phyloP scores from a whole-genome alignment of 2,329 filamentous ascomycete species.

The Acrocalymma vagum region DNA sequence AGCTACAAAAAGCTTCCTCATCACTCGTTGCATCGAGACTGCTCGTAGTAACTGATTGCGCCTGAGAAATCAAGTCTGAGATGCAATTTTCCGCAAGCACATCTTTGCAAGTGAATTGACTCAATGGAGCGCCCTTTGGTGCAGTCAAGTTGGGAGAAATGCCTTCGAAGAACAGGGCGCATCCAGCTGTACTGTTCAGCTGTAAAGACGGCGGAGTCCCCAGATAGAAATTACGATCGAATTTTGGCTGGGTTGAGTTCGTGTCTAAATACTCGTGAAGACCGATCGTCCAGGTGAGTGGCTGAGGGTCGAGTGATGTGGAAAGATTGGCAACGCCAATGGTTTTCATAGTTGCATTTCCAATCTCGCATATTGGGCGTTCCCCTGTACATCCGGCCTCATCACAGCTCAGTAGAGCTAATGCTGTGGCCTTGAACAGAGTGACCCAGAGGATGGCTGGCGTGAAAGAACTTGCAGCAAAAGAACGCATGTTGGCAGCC shows the following conservation, averaged over 20 bases:
- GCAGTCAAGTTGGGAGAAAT: too few relatives aligned
- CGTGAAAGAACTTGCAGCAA: not conserved
- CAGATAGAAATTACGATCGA: constrained; percentile 2
- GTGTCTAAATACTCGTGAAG: too few relatives aligned
- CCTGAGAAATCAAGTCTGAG: constrained; percentile 3
- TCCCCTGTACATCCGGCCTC: constrained; percentile 1
- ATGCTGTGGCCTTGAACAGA: not conserved
- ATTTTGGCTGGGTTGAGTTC: too few relatives aligned
- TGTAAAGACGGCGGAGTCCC: constrained; percentile 1
- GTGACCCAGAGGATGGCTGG: too few relatives aligned
- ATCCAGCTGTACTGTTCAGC: not conserved
- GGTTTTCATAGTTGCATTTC: too few relatives aligned
- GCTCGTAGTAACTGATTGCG: not conserved
- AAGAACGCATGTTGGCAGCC: too few relatives aligned
- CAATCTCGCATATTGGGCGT: not conserved
- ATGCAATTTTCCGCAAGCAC: not conserved
- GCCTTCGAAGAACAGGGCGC: constrained; percentile 7
- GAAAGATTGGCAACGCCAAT: constrained; percentile 1
- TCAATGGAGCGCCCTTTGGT: too few relatives aligned
- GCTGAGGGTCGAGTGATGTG: not conserved
- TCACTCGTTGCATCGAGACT: not conserved
- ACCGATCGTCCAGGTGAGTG: constrained; percentile 2
- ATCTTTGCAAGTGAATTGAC: constrained; percentile 1
- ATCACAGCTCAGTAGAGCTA: constrained; percentile 1
- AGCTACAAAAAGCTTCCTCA: constrained; percentile 1